Evolutionary conservation across 1,139 yeast species (phyloP).

Genomic region (Diutina neorugosa): DNA sequence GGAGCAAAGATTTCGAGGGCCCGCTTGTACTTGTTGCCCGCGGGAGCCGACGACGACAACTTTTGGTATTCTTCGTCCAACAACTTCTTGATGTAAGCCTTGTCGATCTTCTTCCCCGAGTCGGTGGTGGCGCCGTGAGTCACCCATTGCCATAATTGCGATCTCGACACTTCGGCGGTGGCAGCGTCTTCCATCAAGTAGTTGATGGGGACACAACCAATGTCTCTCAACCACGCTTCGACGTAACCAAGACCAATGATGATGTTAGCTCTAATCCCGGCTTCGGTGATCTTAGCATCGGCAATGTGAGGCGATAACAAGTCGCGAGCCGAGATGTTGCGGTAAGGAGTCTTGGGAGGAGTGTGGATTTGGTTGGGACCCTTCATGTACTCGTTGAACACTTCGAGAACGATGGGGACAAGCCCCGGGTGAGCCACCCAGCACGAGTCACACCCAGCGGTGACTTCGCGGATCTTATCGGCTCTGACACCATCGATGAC

Average conservation of each 20-base stretch:
- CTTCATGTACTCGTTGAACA: slow-evolving; percentile 72
- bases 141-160: slow-evolving; percentile 79
- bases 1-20: slow-evolving; percentile 58
- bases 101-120: slow-evolving; percentile 44
- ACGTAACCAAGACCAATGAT: slow-evolving; percentile 65
- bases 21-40: slow-evolving; percentile 49
- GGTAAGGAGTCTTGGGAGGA: slow-evolving; percentile 37
- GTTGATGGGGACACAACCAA: slow-evolving; percentile 76
- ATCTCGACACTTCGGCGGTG: slow-evolving; percentile 76
- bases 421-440: slow-evolving; percentile 80
- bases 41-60: slow-evolving; percentile 32
- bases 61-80: slow-evolving; percentile 52
- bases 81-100: slow-evolving; percentile 41
- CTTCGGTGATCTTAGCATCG: slow-evolving; percentile 54
- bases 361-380: slow-evolving; percentile 72
- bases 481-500: slow-evolving; percentile 65
- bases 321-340: slow-evolving; percentile 49
- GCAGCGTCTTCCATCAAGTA: slow-evolving; percentile 84
- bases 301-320: slow-evolving; percentile 60
- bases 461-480: slow-evolving; percentile 65
- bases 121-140: slow-evolving; percentile 58
- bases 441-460: slow-evolving; percentile 70
- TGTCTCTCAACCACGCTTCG: slow-evolving; percentile 75
- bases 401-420: slow-evolving; percentile 63
- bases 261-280: slow-evolving; percentile 61